A percentile compares a stretch with the other conserved stretches of the same genome.
Conservation (phyloP, 1,284 basidiomycete genomes). For the Ceratobasidium sp. region DNA sequence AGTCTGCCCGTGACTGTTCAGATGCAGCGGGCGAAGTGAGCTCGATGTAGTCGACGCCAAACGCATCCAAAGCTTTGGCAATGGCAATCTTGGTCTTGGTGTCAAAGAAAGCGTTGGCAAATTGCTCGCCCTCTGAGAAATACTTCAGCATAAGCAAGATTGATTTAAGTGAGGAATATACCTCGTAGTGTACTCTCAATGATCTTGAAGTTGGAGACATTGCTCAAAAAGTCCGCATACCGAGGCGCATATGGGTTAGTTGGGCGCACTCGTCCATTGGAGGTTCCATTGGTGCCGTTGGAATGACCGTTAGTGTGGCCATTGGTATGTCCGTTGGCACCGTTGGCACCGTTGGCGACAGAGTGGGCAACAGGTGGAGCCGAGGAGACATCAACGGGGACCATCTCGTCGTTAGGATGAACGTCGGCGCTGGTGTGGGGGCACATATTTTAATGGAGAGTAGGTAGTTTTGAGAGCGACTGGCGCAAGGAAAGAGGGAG, state of each 20-base stretch:
- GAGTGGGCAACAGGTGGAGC: constrained; percentile 55
- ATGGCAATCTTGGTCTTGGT: constrained; percentile 99
- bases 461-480: constrained; percentile 27
- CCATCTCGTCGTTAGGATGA: constrained; percentile 72
- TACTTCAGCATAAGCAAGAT: constrained; percentile 10
- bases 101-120: constrained; percentile 99
- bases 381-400: constrained; percentile 67
- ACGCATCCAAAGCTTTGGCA: constrained; percentile 95
- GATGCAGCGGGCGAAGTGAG: constrained; percentile 98
- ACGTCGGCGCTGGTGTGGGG: constrained; percentile 71
- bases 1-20: constrained; percentile 94
- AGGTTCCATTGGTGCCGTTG: constrained; percentile 51
- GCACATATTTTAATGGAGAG: constrained; percentile 68
- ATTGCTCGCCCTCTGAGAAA: constrained; percentile 94
- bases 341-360: constrained; percentile 59
- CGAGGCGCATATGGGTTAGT: constrained; percentile 89
- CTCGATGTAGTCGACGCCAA: constrained; percentile 99
- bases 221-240: constrained; percentile 92
- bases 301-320: constrained; percentile 50
- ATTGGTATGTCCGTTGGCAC: constrained; percentile 57
- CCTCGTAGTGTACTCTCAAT: constrained; percentile 97
- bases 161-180: constrained; percentile 55
- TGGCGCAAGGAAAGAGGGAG: constrained; percentile 46
- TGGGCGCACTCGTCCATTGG: constrained; percentile 57
- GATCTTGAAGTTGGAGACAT: constrained; percentile 94